Base-by-base conservation (phyloP, 768 basidiomycete species). In the Hemileccinum impolitum region DNA sequence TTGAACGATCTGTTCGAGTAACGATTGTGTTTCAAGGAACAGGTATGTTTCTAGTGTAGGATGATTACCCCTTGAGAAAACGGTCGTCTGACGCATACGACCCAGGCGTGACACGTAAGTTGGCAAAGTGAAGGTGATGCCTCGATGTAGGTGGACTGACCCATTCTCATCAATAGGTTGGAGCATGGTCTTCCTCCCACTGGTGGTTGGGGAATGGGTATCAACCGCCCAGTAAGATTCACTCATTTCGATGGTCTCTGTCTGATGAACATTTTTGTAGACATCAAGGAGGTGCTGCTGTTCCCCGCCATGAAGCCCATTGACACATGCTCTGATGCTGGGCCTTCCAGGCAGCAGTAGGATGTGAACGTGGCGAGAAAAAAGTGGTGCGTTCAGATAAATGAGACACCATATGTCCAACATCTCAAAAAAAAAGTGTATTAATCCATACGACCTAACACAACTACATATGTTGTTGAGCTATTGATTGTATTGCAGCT, bases 1-100 rank as follows among this genome's bases (percentile, higher is more conserved):
- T 81, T 99, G 77, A 99, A 99, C 73, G 96, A 99, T 72, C 96
- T 94, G 1, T 95, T 94, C 65, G 91, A 94, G 69, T 96, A 99
- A 71, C 79, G 94, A 30, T 73, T 91, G 61, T 84, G 96, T 55
- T 99, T 99, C 71, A 92, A 95, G 70, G 96, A 98, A 69, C 90
- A 93, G 78, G 82, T 84, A 25, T 37, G 70, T 52, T 30, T 23
- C 23, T 23, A 23, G 23, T 23, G 23, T 23, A 23, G 23, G 23
- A 23, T 6, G 23, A 8, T 9, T 2, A 30, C 28, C 23, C 23
- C 28, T 3, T 30, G 23, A 6, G 23, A 30, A 30, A 30, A 30
- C 28, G 8, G 10, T 25, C 12, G 28, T 35, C 32, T 48, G 34
- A 49, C 10, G 26, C 28, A 13, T 39, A 15, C 30, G 15, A 35